Evolutionary conservation across 441 rosid species (phyloP), one percentile per base, ranked within the genome.

Genomic region (Kokia cookei): DNA sequence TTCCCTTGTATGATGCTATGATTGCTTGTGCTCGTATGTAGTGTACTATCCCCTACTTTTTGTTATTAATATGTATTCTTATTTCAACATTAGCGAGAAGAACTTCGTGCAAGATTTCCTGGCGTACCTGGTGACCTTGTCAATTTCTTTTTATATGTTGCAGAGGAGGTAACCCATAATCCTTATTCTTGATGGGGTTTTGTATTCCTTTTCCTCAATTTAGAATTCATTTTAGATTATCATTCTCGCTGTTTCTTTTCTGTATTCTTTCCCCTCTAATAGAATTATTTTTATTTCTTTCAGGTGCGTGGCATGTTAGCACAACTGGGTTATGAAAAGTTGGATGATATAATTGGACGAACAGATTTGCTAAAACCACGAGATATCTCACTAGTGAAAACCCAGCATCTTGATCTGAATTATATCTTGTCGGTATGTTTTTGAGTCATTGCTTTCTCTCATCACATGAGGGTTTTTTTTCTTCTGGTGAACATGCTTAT

Each of bases 71-170:
- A 42, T 65, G 73, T 58, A 62, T 55, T 69, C 43, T 61, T 75
- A 3, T 4, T 77, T 73, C 77, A 75, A 57, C 62, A 69, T 63
- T 47, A 96, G 98, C 87, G 98, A 82, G 99, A 96, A 84, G 99
- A 96, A 83, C 76, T 96, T 12, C 98, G 98, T 72, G 99, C 99
- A 5, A 87, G 99, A 73, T 96, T 96, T 87, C 99, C 99, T 60
- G 98, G 98, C 80, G 98, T 96, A 42, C 99, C 99, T 78, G 98
- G 97, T 83, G 99, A 96, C 85, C 97, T 96, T 80, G 99, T 93
- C 76, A 93, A 93, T 78, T 96, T 63, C 87, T 96, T 96, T 81
- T 78, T 93, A 61, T 96, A 96, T 68, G 98, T 96, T 75, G 99
- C 99, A 17, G 99, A 96, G 90, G 99, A 96, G 98, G 99, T 96